Evolutionary conservation across 768 basidiomycete genomes (phyloP).

Genomic region (Galerina sulciceps): DNA sequence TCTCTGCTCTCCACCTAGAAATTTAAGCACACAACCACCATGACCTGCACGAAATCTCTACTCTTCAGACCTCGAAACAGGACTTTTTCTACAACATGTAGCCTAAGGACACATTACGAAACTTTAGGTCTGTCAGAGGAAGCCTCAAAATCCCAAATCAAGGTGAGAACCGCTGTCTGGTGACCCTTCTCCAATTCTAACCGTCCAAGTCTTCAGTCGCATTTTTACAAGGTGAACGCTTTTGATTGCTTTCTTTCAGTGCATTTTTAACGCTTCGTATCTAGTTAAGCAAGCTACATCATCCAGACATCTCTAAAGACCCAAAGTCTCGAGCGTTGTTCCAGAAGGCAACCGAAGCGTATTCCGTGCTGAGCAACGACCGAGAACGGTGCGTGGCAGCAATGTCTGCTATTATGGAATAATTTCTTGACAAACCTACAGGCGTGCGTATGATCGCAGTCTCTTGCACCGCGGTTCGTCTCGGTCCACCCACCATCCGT

Average conservation of each 20-base stretch:
- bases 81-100: conserved; percentile 13
- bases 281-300: conserved; percentile 51
- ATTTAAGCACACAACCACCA: neutral
- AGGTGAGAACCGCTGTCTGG: conserved; percentile 14
- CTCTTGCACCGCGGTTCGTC: conserved; percentile 34
- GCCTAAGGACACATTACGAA: conserved; percentile 19
- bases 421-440: conserved; percentile 9
- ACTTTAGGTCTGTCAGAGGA: conserved; percentile 20
- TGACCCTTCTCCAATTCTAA: neutral
- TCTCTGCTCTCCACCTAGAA: neutral
- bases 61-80: neutral
- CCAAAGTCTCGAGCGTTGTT: conserved; percentile 42
- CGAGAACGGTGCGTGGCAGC: conserved; percentile 38
- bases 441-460: conserved; percentile 50
- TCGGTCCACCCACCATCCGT: conserved; percentile 15
- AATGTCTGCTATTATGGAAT: neutral
- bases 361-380: conserved; percentile 47
- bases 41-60: neutral
- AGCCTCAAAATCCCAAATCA: conserved; percentile 24
- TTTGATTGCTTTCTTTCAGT: neutral
- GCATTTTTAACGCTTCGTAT: neutral
- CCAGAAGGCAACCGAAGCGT: conserved; percentile 46
- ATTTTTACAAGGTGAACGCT: conserved; percentile 23
- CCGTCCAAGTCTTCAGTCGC: conserved; percentile 15
- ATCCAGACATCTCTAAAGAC: conserved; percentile 52